Base-by-base conservation (phyloP, 805 yeast genomes). In the Citeromyces nyonsensis region DNA sequence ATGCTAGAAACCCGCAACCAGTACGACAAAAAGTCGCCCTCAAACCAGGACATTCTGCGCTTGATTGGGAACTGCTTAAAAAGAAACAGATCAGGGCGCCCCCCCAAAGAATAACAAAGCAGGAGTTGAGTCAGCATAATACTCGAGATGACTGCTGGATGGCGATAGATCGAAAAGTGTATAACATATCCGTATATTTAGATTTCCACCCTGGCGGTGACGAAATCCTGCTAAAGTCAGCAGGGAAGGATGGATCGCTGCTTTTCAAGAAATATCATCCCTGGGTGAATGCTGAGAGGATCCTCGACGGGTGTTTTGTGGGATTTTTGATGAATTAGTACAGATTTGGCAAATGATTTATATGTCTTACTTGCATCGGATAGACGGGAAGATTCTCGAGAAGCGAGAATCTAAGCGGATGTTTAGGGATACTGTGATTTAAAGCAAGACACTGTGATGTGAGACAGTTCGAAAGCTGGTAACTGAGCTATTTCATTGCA, bases 201-300 rank as follows among this genome's bases (percentile, higher is more conserved):
- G 59, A 69, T 34, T 91, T 74, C 51, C 98, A 88, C 43, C 98
- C 98, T 0, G 98, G 98, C 25, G 98, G 98, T 2, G 73, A 62
- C 4, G 72, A 69, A 5, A 82, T 84, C 45, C 56, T 88, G 28
- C 59, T 82, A 70, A 66, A 71, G 32, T 70, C 79, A 44, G 91
- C 93, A 1, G 95, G 95, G 0, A 61, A 62, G 32, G 96, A 88
- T 48, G 91, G 88, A 1, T 83, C 95, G 3, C 41, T 54, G 3
- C 46, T 81, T 38, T 88, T 88, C 45, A 71, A 75, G 51, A 73
- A 74, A 52, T 80, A 77, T 39, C 75, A 69, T 39, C 44, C 56
- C 9, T 56, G 58, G 98, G 95, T 88, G 5, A 88, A 81, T 49
- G 81, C 61, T 32, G 95, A 86, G 40, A 55, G 84, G 38, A 69